These are phyloP conservation scores for Ustilago esculenta DNA, from an alignment of 1,284 basidiomycete genomes.

Conservation along the genomic window DNA sequence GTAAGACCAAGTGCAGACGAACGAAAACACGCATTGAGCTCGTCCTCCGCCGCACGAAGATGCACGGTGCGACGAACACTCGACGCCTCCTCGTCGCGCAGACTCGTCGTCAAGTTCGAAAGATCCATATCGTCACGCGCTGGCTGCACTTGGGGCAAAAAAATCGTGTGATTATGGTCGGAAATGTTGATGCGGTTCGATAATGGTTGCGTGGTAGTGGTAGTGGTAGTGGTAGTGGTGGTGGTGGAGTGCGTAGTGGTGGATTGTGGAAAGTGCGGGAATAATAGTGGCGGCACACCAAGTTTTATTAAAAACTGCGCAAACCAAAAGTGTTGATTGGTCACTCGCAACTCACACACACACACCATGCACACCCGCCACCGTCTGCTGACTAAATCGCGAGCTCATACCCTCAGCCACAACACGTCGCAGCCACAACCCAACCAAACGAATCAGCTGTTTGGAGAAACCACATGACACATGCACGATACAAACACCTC, in stretches of 20 bases:
- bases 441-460: too few relatives aligned
- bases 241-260: neutral
- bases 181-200: too few relatives aligned
- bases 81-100: constrained; percentile 31
- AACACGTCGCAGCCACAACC: too few relatives aligned
- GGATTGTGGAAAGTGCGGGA: too few relatives aligned
- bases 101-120: constrained; percentile 28
- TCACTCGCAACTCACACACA: too few relatives aligned
- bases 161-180: constrained; percentile 3
- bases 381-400: too few relatives aligned
- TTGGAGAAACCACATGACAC: neutral
- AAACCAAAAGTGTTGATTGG: constrained; percentile 7
- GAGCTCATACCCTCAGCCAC: too few relatives aligned
- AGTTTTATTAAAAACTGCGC: neutral
- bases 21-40: constrained; percentile 36
- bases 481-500: constrained; percentile 2
- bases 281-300: too few relatives aligned
- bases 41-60: constrained; percentile 28
- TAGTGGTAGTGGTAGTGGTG: neutral
- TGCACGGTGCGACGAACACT: constrained; percentile 22
- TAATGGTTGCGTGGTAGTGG: neutral
- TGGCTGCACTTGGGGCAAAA: too few relatives aligned
- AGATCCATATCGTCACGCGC: constrained; percentile 41
- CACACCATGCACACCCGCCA: too few relatives aligned
- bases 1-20: constrained; percentile 40